Base-by-base conservation (phyloP, 495 filamentous ascomycete genomes). In the Podospora sp. region DNA sequence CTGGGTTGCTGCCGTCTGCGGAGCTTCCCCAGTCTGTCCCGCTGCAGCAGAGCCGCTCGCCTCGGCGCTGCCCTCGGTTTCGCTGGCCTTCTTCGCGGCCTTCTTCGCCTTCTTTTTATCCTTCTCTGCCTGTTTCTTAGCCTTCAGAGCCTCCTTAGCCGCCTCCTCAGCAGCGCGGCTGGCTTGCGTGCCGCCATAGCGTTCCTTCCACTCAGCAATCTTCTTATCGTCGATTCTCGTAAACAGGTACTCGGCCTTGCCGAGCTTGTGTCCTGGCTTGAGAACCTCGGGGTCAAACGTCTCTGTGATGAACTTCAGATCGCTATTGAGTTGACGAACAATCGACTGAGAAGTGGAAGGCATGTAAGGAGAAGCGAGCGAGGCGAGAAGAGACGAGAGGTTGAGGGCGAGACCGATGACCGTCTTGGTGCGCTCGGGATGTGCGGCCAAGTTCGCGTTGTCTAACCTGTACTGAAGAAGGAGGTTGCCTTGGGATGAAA, bases 381-480 rank as follows among this genome's bases (percentile, higher is more conserved):
- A 87, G 50, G 92, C 89, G 49, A 96, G 83, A 51, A 98, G 89
- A 76, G 92, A 87, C 67, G 93, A 85, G 62, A 94, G 83, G 78
- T 96, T 94, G 65, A 97, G 81, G 4, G 91, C 91, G 46, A 91
- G 84, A 65, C 93, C 92, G 36, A 94, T 87, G 58, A 97, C 91
- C 4, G 91, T 89, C 84, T 79, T 86, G 68, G 90, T 90, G 49
- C 86, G 86, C 60, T 89, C 86, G 7, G 93, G 93, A 69, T 92
- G 81, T 61, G 88, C 87, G 35, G 86, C 85, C 58, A 93, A 46
- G 85, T 73, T 76, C 50, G 71, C 85, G 79, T 97, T 97, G 78
- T 97, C 93, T 16, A 97, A 84, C 36, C 89, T 86, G 75, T 93
- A 89, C 77, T 95, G 92, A 49, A 97, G 86, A 46, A 97, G 84